Percentiles rank a stretch among this genome's conserved stretches.
Conservation (phyloP, 768 basidiomycete species). For the Suillus alpinus region DNA sequence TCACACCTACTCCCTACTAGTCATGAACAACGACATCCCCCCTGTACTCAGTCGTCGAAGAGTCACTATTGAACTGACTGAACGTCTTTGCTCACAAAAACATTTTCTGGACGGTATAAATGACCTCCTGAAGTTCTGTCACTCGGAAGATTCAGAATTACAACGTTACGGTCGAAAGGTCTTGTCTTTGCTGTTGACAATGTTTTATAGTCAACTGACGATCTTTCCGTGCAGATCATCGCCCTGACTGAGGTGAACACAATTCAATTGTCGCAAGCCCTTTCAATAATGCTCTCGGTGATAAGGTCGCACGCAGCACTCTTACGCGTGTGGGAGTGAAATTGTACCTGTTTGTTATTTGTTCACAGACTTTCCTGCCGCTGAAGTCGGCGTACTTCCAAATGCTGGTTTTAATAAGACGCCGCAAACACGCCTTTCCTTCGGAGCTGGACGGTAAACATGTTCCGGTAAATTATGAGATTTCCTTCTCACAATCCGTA, state of each 20-base stretch:
- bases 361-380: slow-evolving; percentile 35
- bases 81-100: slow-evolving; percentile 28
- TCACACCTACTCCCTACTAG: neutral
- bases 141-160: slow-evolving; percentile 19
- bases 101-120: slow-evolving; percentile 28
- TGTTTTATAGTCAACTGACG: slow-evolving; percentile 7
- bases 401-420: slow-evolving; percentile 41
- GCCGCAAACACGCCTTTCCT: slow-evolving; percentile 27
- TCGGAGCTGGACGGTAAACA: slow-evolving; percentile 26
- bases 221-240: slow-evolving; percentile 37
- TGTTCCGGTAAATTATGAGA: neutral
- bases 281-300: neutral
- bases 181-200: neutral
- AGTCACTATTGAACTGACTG: slow-evolving; percentile 28
- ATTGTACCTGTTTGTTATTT: slow-evolving; percentile 45
- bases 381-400: slow-evolving; percentile 51
- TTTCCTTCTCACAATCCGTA: slow-evolving; percentile 5
- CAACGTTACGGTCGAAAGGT: slow-evolving; percentile 28
- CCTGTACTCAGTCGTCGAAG: slow-evolving; percentile 18
- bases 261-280: neutral
- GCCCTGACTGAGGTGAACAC: slow-evolving; percentile 48
- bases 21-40: slow-evolving; percentile 10
- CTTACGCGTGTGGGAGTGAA: slow-evolving; percentile 41
- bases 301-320: slow-evolving; percentile 46
- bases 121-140: slow-evolving; percentile 19